A percentile compares a stretch with the other conserved stretches of the same genome.
Conservation (phyloP, 805 yeast species). For the Wickerhamiella spandovensis region DNA sequence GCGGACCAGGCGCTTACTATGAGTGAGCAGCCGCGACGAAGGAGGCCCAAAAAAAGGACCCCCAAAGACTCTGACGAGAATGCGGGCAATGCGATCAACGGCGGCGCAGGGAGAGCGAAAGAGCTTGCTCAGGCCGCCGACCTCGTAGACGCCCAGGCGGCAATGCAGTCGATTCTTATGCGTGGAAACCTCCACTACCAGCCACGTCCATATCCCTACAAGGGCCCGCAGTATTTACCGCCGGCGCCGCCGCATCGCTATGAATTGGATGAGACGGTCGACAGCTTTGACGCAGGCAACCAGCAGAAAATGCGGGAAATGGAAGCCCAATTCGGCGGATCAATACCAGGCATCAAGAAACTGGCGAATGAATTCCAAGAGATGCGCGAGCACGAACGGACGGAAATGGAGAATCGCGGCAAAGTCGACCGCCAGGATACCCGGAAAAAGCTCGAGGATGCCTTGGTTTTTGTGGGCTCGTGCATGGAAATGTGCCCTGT, state of each 20-base stretch:
- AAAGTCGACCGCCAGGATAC: slow-evolving; percentile 79
- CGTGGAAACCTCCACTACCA: not conserved
- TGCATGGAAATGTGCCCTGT: slow-evolving; percentile 93
- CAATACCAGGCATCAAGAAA: slow-evolving; percentile 45
- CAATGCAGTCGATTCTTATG: not conserved
- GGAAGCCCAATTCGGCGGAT: slow-evolving; percentile 31
- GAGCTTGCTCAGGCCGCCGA: not conserved
- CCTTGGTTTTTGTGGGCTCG: slow-evolving; percentile 75
- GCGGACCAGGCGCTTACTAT: not conserved
- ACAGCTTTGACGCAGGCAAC: slow-evolving; percentile 59
- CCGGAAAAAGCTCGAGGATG: slow-evolving; percentile 73
- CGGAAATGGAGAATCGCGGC: slow-evolving; percentile 64
- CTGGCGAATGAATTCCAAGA: slow-evolving; percentile 56
- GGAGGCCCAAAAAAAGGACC: not conserved
- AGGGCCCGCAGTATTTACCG: not conserved
- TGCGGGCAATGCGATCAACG: too few species aligned
- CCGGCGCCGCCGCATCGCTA: not conserved
- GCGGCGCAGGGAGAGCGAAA: too few species aligned
- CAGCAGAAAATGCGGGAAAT: slow-evolving; percentile 45
- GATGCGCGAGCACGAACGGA: slow-evolving; percentile 63
- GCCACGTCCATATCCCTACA: not conserved
- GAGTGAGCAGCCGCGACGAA: not conserved
- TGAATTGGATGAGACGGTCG: slow-evolving; percentile 2
- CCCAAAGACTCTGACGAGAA: not conserved
- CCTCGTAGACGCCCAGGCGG: not conserved